Conservation (phyloP, 106 monocot genomes). For the Dendrobium huoshanense region DNA sequence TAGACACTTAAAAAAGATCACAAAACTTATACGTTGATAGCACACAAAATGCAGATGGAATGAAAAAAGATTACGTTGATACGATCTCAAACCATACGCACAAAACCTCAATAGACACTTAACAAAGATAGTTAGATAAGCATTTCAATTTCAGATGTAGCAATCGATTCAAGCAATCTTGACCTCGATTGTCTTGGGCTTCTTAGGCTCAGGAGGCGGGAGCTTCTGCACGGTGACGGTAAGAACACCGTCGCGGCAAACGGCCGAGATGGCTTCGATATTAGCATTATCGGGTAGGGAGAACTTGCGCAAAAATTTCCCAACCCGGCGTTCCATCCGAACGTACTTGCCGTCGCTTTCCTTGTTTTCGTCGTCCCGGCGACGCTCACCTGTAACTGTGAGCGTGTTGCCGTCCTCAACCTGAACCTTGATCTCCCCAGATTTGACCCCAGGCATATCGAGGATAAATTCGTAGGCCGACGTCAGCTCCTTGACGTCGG, state of each 20-base stretch:
- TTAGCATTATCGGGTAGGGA: constrained; percentile 51
- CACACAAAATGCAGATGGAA: too few species aligned
- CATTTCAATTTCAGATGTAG: not conserved
- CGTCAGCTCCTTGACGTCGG: constrained; percentile 76
- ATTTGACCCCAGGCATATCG: constrained; percentile 75
- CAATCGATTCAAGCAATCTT: constrained; percentile 31
- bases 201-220: constrained; percentile 86
- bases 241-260: constrained; percentile 63
- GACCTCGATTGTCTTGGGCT: constrained; percentile 77
- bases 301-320: constrained; percentile 76
- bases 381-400: constrained; percentile 34
- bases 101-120: too few species aligned
- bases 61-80: too few species aligned
- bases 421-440: constrained; percentile 52
- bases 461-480: constrained; percentile 44
- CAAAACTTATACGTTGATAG: too few species aligned
- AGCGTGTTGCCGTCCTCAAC: constrained; percentile 39
- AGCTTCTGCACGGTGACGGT: constrained; percentile 59
- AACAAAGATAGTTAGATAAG: too few species aligned
- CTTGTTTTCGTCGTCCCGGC: constrained; percentile 29
- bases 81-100: too few species aligned
- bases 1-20: too few species aligned
- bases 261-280: constrained; percentile 33
- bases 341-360: constrained; percentile 39
- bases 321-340: constrained; percentile 63